Conservation (phyloP, 371 early-diverging fungal genomes). For the Rhizopus delemar region DNA sequence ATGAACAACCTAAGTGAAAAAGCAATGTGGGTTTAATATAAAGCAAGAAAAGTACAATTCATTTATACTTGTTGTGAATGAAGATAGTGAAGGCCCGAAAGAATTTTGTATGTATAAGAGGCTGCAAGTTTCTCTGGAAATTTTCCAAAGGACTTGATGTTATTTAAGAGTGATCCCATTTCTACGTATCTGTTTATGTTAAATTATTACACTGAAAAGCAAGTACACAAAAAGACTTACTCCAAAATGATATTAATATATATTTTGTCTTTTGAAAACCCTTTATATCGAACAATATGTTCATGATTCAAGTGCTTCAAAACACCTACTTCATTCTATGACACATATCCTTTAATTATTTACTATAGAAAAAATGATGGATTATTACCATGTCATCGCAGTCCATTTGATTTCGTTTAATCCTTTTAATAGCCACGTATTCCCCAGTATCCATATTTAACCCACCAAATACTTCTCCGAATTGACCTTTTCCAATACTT, state of each 20-base stretch:
- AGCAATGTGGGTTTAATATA: not conserved
- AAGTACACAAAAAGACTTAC: conserved; percentile 35
- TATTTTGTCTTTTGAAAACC: conserved; percentile 75
- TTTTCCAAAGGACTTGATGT: conserved; percentile 84
- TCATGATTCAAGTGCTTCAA: conserved; percentile 76
- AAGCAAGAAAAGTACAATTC: not conserved
- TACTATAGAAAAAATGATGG: not conserved
- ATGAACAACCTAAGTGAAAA: conserved; percentile 68
- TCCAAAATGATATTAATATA: conserved; percentile 88
- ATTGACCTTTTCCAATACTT: conserved; percentile 91
- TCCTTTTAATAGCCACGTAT: conserved; percentile 87
- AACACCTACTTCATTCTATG: conserved; percentile 70
- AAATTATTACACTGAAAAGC: no score
- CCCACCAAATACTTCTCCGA: conserved; percentile 84
- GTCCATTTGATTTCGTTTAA: conserved; percentile 62
- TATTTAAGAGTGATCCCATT: conserved; percentile 86
- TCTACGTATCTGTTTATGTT: conserved; percentile 68
- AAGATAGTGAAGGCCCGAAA: conserved; percentile 87
- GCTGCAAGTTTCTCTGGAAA: conserved; percentile 92
- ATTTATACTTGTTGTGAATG: conserved; percentile 72
- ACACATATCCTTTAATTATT: not conserved
- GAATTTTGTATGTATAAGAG: conserved; percentile 87
- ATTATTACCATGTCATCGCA: conserved; percentile 60
- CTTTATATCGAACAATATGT: conserved; percentile 87
- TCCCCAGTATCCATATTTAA: conserved; percentile 84